phyloP scores from a whole-genome alignment of 257 asterid genomes.

The Plantago ovata region DNA sequence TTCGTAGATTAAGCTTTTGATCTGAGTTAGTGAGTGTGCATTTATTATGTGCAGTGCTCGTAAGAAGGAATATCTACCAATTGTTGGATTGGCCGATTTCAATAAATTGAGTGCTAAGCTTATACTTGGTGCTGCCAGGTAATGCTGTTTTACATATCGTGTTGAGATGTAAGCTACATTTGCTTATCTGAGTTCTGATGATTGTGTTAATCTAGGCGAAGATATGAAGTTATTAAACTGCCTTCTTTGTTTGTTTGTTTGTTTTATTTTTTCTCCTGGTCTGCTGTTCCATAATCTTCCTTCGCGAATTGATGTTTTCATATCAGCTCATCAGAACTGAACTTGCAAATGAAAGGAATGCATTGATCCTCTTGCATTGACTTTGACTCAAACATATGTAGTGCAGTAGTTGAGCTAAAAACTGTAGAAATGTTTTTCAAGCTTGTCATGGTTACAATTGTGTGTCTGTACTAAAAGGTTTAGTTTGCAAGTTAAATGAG shows the following conservation, averaged over 20 bases:
- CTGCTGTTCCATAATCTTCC: not conserved
- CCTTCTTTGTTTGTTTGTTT: no score
- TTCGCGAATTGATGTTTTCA: not conserved
- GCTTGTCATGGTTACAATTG: no score
- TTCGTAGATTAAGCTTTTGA: slow-evolving; percentile 10
- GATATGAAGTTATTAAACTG: not conserved
- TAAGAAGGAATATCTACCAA: slow-evolving; percentile 89
- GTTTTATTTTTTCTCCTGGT: no score
- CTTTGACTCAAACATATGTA: no score
- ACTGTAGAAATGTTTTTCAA: no score
- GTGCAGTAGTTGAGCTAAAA: no score
- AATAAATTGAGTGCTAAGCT: slow-evolving; percentile 91
- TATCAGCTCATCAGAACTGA: no score
- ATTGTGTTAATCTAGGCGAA: not conserved
- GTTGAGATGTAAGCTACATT: not conserved
- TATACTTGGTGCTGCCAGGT: slow-evolving; percentile 94
- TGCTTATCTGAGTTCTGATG: not conserved
- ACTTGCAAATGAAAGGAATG: not conserved
- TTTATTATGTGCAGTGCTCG: slow-evolving; percentile 54
- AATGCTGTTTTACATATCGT: slow-evolving; percentile 4
- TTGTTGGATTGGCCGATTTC: slow-evolving; percentile 83
- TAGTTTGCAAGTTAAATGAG: no score
- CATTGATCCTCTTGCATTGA: not conserved
- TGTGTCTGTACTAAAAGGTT: no score
- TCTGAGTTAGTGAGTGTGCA: slow-evolving; percentile 15